phyloP scores from a whole-genome alignment of 768 basidiomycete species.

The Cystobasidium tubakii region DNA sequence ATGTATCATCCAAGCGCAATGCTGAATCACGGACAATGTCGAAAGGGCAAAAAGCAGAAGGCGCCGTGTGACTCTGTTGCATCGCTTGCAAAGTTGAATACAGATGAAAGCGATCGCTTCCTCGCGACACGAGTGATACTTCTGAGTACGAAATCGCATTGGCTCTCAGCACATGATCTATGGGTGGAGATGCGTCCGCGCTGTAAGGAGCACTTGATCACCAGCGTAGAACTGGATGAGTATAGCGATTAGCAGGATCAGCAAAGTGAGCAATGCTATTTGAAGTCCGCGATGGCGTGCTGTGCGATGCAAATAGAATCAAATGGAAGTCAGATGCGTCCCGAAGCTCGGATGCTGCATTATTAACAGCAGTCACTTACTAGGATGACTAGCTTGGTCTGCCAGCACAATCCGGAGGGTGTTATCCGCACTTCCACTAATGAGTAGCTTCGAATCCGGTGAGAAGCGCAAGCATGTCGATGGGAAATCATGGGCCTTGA shows the following conservation, averaged over 20 bases:
- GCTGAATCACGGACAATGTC: not conserved
- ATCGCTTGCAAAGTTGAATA: no score
- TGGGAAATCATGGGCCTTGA: constrained; percentile 92
- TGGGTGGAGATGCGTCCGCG: constrained; percentile 17
- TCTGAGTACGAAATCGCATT: no score
- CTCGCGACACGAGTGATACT: no score
- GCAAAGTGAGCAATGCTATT: constrained; percentile 8
- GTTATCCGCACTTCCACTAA: constrained; percentile 87
- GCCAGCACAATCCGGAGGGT: constrained; percentile 72
- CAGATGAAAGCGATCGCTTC: no score
- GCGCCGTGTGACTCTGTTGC: no score
- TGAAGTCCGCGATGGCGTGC: constrained; percentile 14
- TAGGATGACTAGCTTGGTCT: constrained; percentile 9
- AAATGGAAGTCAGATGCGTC: no score
- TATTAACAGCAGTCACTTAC: no score
- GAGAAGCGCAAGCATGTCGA: constrained; percentile 85
- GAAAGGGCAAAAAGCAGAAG: no score
- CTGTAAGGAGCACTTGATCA: constrained; percentile 4
- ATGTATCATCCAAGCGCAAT: not conserved
- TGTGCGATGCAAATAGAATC: not conserved
- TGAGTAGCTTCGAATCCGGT: constrained; percentile 67
- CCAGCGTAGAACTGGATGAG: constrained; percentile 30
- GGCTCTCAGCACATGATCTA: no score
- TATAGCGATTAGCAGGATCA: constrained; percentile 19
- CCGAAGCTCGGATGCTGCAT: no score